phyloP scores from a whole-genome alignment of 2,329 filamentous ascomycete species.

The Anthostomella pinea region DNA sequence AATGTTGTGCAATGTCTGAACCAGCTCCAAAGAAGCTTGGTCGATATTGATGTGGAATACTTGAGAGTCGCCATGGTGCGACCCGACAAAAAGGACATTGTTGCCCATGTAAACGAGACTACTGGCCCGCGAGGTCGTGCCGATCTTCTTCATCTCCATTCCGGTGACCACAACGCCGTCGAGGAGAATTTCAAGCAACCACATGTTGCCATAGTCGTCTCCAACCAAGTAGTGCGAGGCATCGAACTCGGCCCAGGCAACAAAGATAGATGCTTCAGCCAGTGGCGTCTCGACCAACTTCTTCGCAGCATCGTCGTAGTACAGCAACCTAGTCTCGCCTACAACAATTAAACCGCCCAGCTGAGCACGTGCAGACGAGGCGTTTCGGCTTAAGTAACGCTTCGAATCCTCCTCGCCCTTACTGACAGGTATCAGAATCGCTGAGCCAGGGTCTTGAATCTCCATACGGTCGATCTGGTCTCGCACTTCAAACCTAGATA shows the following conservation, averaged over 20 bases:
- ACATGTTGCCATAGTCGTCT: slow-evolving; percentile 85
- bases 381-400: slow-evolving; percentile 58
- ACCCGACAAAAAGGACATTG: slow-evolving; percentile 78
- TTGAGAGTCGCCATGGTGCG: slow-evolving; percentile 90
- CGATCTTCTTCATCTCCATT: slow-evolving; percentile 67
- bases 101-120: slow-evolving; percentile 74
- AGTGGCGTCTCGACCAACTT: slow-evolving; percentile 63
- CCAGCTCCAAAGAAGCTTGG: slow-evolving; percentile 51
- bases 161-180: slow-evolving; percentile 64
- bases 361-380: slow-evolving; percentile 51
- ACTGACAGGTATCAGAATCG: slow-evolving; percentile 61
- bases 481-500: slow-evolving; percentile 52
- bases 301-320: slow-evolving; percentile 76
- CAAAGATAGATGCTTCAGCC: slow-evolving; percentile 76
- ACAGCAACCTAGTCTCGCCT: slow-evolving; percentile 78
- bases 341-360: slow-evolving; percentile 70
- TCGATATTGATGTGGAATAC: slow-evolving; percentile 50
- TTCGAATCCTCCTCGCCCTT: slow-evolving; percentile 54
- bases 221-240: slow-evolving; percentile 80
- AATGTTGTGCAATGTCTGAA: slow-evolving; percentile 80
- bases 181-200: slow-evolving; percentile 76
- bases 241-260: slow-evolving; percentile 87
- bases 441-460: slow-evolving; percentile 54
- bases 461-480: slow-evolving; percentile 55
- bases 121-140: slow-evolving; percentile 69